A percentile compares a stretch with the other conserved stretches of the same genome.
phyloP scores from a whole-genome alignment of 768 basidiomycete species.

The Zangia roseola region DNA sequence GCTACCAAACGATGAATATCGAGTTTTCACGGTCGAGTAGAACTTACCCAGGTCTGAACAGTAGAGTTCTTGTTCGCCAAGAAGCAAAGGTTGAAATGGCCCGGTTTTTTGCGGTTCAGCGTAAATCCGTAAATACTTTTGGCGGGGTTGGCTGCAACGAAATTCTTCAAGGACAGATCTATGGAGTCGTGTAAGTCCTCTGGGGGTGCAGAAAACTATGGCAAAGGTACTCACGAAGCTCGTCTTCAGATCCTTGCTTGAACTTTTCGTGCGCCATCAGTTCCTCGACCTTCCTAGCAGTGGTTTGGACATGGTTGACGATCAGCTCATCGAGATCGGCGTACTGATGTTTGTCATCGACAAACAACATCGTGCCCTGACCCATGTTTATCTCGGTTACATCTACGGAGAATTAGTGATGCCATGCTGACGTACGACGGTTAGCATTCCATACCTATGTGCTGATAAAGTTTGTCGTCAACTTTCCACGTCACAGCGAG shows the following conservation, averaged over 20 bases:
- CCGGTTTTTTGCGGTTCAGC: conserved; percentile 83
- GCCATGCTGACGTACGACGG: neutral
- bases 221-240: conserved; percentile 69
- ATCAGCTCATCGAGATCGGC: conserved; percentile 96
- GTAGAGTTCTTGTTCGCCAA: conserved; percentile 86
- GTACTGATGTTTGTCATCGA: conserved; percentile 79
- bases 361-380: conserved; percentile 63
- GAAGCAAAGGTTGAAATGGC: conserved; percentile 93
- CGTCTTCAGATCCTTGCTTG: conserved; percentile 83
- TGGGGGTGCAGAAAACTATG: neutral
- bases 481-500: conserved; percentile 99
- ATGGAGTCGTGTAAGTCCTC: neutral
- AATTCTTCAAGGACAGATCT: conserved; percentile 89
- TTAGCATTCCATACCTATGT: conserved; percentile 67
- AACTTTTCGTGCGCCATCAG: conserved; percentile 95
- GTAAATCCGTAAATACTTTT: conserved; percentile 97
- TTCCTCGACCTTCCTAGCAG: conserved; percentile 91
- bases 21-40: neutral
- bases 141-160: conserved; percentile 88
- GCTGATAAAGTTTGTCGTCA: conserved; percentile 92
- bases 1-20: conserved; percentile 42
- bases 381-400: conserved; percentile 81
- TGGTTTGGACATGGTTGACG: conserved; percentile 94
- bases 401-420: conserved; percentile 44
- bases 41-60: conserved; percentile 84